Conservation (phyloP, 495 filamentous ascomycete genomes). For the Thozetella sp. region DNA sequence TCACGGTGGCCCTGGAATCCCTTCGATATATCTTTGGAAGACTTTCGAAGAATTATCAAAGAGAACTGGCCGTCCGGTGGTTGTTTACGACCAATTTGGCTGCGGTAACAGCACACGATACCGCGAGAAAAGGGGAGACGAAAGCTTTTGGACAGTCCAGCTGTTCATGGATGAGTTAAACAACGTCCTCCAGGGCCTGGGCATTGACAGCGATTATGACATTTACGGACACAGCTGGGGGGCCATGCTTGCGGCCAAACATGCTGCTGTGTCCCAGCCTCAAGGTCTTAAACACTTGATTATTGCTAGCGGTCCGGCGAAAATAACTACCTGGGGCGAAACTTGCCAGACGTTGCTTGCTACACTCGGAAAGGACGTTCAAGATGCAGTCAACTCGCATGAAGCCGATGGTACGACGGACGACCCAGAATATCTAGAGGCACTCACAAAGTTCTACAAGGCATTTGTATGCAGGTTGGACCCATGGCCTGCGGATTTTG, state of each 20-base stretch:
- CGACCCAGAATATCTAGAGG: background rate
- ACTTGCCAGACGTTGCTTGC: background rate
- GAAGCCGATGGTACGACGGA: background rate
- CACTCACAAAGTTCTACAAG: background rate
- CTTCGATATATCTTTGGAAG: background rate
- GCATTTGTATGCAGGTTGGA: background rate
- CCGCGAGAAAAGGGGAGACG: slow-evolving; percentile 35
- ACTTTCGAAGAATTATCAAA: background rate
- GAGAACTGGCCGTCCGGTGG: background rate
- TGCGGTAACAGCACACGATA: background rate
- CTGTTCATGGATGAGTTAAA: slow-evolving; percentile 48
- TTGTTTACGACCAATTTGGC: background rate
- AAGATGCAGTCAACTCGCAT: background rate
- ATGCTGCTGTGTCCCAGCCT: background rate
- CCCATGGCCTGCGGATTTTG: background rate
- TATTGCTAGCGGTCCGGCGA: background rate
- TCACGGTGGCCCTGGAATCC: background rate
- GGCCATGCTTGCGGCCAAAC: slow-evolving; percentile 42
- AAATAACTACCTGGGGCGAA: background rate
- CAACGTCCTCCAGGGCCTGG: slow-evolving; percentile 41
- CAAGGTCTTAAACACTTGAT: background rate
- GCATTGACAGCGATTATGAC: slow-evolving; percentile 31
- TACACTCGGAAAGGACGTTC: background rate
- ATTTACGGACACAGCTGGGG: slow-evolving; percentile 50
- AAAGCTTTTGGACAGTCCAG: slow-evolving; percentile 44